Conservation (phyloP, 140 eudicot genomes). For the Cichorium intybus region DNA sequence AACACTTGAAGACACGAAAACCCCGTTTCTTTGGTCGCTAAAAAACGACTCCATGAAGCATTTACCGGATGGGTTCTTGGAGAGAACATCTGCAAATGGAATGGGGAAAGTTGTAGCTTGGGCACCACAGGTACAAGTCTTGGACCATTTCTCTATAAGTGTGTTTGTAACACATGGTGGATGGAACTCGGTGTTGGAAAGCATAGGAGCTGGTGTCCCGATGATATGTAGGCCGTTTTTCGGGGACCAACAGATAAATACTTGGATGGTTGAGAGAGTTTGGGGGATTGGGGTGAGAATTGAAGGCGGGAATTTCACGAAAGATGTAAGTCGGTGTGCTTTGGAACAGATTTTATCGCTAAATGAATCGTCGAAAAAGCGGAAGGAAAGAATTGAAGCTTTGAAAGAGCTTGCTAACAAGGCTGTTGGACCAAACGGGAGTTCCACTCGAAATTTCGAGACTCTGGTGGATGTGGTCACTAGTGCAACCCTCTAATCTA, state of each 20-base stretch:
- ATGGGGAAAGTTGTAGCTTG: slow-evolving; percentile 58
- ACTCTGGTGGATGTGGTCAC: slow-evolving; percentile 39
- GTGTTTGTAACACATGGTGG: slow-evolving; percentile 59
- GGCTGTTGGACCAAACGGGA: slow-evolving; percentile 54
- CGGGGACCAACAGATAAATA: slow-evolving; percentile 54
- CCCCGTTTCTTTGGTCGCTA: slow-evolving; percentile 57
- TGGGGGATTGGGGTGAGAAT: slow-evolving; percentile 55
- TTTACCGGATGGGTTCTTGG: slow-evolving; percentile 39
- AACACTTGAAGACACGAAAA: slow-evolving; percentile 42
- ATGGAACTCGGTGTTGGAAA: slow-evolving; percentile 66
- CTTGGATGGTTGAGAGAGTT: slow-evolving; percentile 52
- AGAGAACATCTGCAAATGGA: slow-evolving; percentile 21
- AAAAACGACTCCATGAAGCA: slow-evolving; percentile 23
- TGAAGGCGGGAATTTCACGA: slow-evolving; percentile 43
- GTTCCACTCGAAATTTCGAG: slow-evolving; percentile 43
- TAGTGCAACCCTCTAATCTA: background rate
- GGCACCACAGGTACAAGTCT: slow-evolving; percentile 60
- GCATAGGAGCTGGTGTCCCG: slow-evolving; percentile 51
- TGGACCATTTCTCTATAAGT: slow-evolving; percentile 39
- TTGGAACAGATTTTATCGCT: slow-evolving; percentile 23
- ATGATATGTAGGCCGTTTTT: slow-evolving; percentile 61
- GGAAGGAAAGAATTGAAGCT: slow-evolving; percentile 23
- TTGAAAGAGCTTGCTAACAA: slow-evolving; percentile 37
- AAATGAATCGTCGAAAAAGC: slow-evolving; percentile 10
- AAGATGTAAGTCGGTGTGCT: slow-evolving; percentile 28